Base-by-base conservation (phyloP, 2,329 filamentous ascomycete genomes). In the Paracorniculantispora psalliotae region DNA sequence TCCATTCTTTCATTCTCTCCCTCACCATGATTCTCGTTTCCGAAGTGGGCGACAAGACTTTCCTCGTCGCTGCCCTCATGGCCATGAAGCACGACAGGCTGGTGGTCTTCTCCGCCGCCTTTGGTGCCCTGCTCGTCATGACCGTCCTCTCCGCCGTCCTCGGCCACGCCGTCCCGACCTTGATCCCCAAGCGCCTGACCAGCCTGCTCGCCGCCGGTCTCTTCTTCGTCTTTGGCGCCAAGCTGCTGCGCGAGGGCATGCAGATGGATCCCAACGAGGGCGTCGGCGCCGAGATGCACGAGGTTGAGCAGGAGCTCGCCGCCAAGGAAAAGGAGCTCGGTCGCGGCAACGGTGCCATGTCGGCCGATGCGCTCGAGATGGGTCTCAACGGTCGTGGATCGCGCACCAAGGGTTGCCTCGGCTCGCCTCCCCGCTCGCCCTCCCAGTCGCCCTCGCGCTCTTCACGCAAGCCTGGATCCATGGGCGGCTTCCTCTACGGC, bases 21-120 rank as follows among this genome's bases (percentile, higher is more conserved):
- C 86, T 97, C 61, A 93, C 92, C 60, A 99, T 97, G 94, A 99
- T 99, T 67, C 79, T 97, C 63, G 89, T 97, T 67, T 97, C 93
- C 49, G 94, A 99, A 73, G 86, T 99, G 67, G 94, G 94, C 63
- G 94, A 99, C 83, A 99, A 99, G 78, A 99, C 94, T 0, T 99
- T 99, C 79, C 82, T 99, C 46, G 91, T 99, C 23, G 94, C 94
- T 7, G 93, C 92, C 8, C 84, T 99, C 19, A 99, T 99, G 94
- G 94, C 94, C 13, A 99, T 99, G 94, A 94, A 96, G 72, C 93
- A 99, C 68, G 89, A 94, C 62, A 88, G 94, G 55, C 79, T 96
- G 63, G 83, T 97, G 13, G 94, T 99, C 62, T 99, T 99, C 76
- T 90, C 91, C 2, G 92, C 94, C 8, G 94, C 94, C n/a, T 93